phyloP scores from a whole-genome alignment of 2,329 filamentous ascomycete species.

The Ophiognomonia clavigignenti-juglandacearum region DNA sequence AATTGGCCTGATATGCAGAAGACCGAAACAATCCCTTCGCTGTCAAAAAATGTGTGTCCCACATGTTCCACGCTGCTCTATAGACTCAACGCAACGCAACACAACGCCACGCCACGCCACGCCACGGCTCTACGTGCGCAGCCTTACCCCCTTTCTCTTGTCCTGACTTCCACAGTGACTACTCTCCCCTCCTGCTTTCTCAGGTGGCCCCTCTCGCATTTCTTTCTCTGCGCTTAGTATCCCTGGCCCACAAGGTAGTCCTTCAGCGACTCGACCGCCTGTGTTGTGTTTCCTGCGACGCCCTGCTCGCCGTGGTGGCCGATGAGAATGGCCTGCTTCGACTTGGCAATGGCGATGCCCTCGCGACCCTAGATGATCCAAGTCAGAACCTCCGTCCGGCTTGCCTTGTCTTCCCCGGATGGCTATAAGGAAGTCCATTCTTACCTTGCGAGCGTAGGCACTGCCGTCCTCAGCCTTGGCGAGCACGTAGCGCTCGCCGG shows the following conservation, averaged over 20 bases:
- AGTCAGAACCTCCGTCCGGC: slow-evolving; percentile 1
- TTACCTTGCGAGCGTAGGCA: slow-evolving; percentile 82
- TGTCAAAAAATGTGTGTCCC: slow-evolving; percentile 12
- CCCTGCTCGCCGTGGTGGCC: slow-evolving; percentile 75
- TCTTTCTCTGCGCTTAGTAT: slow-evolving; percentile 72
- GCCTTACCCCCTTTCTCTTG: slow-evolving; percentile 1
- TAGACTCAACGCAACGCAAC: slow-evolving; percentile 12
- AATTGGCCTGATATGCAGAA: slow-evolving; percentile 12
- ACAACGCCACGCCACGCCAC: slow-evolving; percentile 1
- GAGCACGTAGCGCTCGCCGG: slow-evolving; percentile 72
- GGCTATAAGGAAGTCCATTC: slow-evolving; percentile 15
- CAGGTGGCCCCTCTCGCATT: background rate
- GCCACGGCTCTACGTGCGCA: slow-evolving; percentile 10
- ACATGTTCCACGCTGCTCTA: slow-evolving; percentile 16
- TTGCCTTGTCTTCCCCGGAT: slow-evolving; percentile 17
- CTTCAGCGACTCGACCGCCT: slow-evolving; percentile 75
- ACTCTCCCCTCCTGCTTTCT: background rate
- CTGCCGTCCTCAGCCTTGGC: slow-evolving; percentile 71
- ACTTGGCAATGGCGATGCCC: slow-evolving; percentile 81
- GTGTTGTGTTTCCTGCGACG: slow-evolving; percentile 70
- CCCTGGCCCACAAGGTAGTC: slow-evolving; percentile 78
- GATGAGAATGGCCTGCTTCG: slow-evolving; percentile 81
- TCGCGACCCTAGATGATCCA: slow-evolving; percentile 55
- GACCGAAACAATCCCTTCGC: slow-evolving; percentile 7
- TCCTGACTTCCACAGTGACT: background rate